phyloP scores from a whole-genome alignment of 768 basidiomycete genomes.

The Lentinus brumalis region DNA sequence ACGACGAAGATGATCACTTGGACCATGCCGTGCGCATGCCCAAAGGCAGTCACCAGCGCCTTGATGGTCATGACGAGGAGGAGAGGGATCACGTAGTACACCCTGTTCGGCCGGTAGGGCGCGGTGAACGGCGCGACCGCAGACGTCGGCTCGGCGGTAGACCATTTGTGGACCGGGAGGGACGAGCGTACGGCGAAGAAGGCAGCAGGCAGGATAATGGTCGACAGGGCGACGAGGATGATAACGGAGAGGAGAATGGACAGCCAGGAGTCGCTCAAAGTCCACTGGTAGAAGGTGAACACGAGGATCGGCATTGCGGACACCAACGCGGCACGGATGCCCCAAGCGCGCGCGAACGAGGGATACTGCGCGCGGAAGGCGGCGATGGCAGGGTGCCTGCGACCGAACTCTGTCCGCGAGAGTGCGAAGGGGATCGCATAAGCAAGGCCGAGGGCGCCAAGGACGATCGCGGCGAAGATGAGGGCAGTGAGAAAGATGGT shows the following conservation, averaged over 20 bases:
- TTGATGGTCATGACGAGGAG: conserved; percentile 63
- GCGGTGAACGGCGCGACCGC: conserved; percentile 63
- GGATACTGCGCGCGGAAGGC: conserved; percentile 40
- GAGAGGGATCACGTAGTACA: conserved; percentile 64
- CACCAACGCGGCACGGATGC: conserved; percentile 67
- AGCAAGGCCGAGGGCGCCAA: conserved; percentile 52
- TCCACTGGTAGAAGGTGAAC: conserved; percentile 91
- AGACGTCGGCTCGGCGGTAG: conserved; percentile 13
- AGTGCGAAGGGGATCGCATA: conserved; percentile 46
- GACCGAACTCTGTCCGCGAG: conserved; percentile 24
- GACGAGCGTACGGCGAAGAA: conserved; percentile 49
- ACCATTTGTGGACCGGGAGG: neutral
- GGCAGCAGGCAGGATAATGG: conserved; percentile 49
- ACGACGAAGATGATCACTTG: conserved; percentile 71
- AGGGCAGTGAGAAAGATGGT: conserved; percentile 79
- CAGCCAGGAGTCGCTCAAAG: conserved; percentile 85
- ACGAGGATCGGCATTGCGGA: conserved; percentile 68
- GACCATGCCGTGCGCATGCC: conserved; percentile 57
- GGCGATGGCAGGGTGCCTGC: conserved; percentile 22
- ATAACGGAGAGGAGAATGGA: conserved; percentile 79
- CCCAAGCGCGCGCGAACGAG: conserved; percentile 59
- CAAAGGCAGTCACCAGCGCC: conserved; percentile 72
- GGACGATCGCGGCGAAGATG: conserved; percentile 62
- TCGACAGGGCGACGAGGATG: conserved; percentile 53
- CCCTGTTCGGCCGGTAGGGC: conserved; percentile 65